A percentile compares a stretch with the other conserved stretches of the same genome.
These are phyloP conservation scores for Sicyos edulis DNA, from an alignment of 306 rosid species.

Conservation along the genomic window DNA sequence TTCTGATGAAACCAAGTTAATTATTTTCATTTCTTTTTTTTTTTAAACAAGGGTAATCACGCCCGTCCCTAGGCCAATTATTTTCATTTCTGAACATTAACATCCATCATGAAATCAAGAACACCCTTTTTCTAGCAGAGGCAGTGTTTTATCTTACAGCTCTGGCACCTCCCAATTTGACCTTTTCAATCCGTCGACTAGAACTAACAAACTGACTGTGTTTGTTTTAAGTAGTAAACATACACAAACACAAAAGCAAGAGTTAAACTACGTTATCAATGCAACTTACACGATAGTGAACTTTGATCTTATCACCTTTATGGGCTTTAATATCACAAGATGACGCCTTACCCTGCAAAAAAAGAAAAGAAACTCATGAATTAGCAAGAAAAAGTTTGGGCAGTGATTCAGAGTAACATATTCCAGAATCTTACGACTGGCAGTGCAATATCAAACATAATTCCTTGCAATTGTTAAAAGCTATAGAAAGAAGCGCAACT, in stretches of 20 bases:
- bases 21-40: too few relatives aligned
- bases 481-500: background rate
- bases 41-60: too few relatives aligned
- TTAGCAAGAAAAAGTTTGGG: background rate
- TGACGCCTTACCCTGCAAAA: constrained; percentile 68
- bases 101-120: background rate
- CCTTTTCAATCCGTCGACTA: background rate
- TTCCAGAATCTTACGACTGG: background rate
- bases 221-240: background rate
- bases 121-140: background rate
- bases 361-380: background rate
- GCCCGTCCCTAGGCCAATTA: too few relatives aligned
- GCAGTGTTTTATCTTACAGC: background rate
- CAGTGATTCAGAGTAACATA: background rate
- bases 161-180: background rate
- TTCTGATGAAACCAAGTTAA: background rate
- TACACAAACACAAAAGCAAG: background rate
- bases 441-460: background rate
- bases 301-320: constrained; percentile 87
- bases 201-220: background rate
- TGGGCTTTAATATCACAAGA: constrained; percentile 81
- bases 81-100: background rate
- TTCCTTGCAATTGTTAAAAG: background rate
- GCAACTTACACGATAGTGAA: constrained; percentile 77
- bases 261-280: constrained; percentile 19